phyloP scores from a whole-genome alignment of 2,329 filamentous ascomycete species.

The Cordyceps farinosa region DNA sequence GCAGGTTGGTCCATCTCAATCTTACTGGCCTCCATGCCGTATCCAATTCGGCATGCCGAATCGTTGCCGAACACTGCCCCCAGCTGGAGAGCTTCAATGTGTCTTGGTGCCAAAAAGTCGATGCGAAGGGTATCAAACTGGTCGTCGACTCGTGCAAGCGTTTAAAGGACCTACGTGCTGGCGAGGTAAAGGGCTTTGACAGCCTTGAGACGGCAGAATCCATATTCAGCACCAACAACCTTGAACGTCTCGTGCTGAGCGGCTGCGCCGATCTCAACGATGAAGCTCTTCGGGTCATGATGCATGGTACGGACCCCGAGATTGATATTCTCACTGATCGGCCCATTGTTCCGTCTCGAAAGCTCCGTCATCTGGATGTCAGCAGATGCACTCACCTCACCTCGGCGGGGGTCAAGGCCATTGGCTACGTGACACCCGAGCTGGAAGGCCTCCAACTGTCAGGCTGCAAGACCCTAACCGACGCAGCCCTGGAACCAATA shows the following conservation, averaged over 20 bases:
- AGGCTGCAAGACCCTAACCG: slow-evolving; percentile 70
- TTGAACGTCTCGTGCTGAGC: slow-evolving; percentile 78
- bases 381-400: slow-evolving; percentile 75
- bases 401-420: slow-evolving; percentile 63
- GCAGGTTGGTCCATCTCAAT: slow-evolving; percentile 77
- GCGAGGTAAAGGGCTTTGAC: slow-evolving; percentile 78
- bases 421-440: slow-evolving; percentile 72
- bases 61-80: slow-evolving; percentile 76
- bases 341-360: slow-evolving; percentile 72
- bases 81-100: slow-evolving; percentile 83
- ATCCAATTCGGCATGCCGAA: slow-evolving; percentile 80
- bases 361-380: slow-evolving; percentile 78
- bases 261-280: slow-evolving; percentile 78
- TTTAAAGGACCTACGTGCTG: slow-evolving; percentile 75
- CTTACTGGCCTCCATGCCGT: slow-evolving; percentile 76
- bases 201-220: slow-evolving; percentile 66
- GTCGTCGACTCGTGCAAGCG: slow-evolving; percentile 70
- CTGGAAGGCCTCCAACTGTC: slow-evolving; percentile 81
- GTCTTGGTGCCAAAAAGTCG: slow-evolving; percentile 87
- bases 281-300: slow-evolving; percentile 65
- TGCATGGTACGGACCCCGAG: slow-evolving; percentile 72
- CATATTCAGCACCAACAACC: slow-evolving; percentile 74
- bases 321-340: slow-evolving; percentile 76
- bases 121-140: slow-evolving; percentile 68
- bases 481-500: slow-evolving; percentile 67